Evolutionary conservation across 768 basidiomycete species (phyloP).

Genomic region (Psilocybe tampanensis): DNA sequence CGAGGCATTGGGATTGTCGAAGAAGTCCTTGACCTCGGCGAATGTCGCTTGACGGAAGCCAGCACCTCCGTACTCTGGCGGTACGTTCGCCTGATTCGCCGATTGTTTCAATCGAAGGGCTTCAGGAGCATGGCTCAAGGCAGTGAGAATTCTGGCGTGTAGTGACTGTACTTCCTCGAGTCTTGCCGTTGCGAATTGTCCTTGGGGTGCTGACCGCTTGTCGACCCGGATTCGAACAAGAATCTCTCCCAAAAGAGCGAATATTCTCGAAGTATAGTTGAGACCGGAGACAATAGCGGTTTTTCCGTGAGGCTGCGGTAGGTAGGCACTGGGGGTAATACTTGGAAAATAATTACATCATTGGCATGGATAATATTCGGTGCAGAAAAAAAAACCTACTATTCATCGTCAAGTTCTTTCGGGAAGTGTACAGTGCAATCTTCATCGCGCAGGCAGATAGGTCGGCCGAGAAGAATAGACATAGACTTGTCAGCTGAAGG

Average conservation of each 20-base stretch:
- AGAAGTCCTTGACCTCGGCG: slow-evolving; percentile 88
- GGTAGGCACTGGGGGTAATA: slow-evolving; percentile 82
- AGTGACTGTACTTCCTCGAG: slow-evolving; percentile 85
- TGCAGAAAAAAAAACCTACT: slow-evolving; percentile 52
- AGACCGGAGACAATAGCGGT: slow-evolving; percentile 85
- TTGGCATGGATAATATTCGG: slow-evolving; percentile 32
- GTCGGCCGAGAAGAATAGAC: slow-evolving; percentile 82
- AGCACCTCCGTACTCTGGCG: slow-evolving; percentile 65
- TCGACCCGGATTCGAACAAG: slow-evolving; percentile 85
- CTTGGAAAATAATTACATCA: slow-evolving; percentile 37
- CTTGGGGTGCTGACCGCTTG: slow-evolving; percentile 83
- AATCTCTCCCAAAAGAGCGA: slow-evolving; percentile 84
- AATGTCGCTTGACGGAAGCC: slow-evolving; percentile 84
- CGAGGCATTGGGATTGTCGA: slow-evolving; percentile 88
- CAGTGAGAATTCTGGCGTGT: slow-evolving; percentile 73
- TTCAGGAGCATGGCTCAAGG: slow-evolving; percentile 77
- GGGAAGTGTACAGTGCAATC: slow-evolving; percentile 91
- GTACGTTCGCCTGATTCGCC: slow-evolving; percentile 48
- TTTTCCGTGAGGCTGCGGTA: slow-evolving; percentile 86
- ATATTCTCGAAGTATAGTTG: slow-evolving; percentile 85
- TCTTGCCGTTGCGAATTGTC: slow-evolving; percentile 82
- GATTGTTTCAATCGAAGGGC: slow-evolving; percentile 69
- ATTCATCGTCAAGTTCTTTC: slow-evolving; percentile 87
- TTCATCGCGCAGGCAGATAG: slow-evolving; percentile 86
- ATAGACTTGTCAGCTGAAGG: slow-evolving; percentile 82